Percentiles rank a stretch among this genome's conserved stretches.
phyloP scores from a whole-genome alignment of 2,329 filamentous ascomycete species.

The Bimuria novae-zelandiae region DNA sequence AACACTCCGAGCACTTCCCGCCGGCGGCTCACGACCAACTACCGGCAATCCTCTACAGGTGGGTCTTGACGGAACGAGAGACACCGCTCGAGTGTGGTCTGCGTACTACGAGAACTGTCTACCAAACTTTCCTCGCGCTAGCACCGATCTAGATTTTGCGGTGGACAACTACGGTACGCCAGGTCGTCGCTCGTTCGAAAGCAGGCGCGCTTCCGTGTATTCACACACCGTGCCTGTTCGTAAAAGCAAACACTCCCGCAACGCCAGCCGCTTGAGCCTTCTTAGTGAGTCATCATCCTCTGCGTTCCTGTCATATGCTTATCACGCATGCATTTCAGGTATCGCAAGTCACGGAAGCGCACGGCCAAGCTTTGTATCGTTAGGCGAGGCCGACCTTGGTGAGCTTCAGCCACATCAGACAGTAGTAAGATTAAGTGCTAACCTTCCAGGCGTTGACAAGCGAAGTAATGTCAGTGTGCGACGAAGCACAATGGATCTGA shows the following conservation, averaged over 20 bases:
- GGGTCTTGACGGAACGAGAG: conserved; percentile 9
- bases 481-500: conserved; percentile 49
- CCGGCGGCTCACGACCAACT: conserved; percentile 11
- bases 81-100: conserved; percentile 40
- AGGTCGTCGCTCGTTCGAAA: conserved; percentile 26
- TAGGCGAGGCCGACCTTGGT: conserved; percentile 19
- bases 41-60: conserved; percentile 7
- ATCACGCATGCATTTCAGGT: background rate
- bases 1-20: conserved; percentile 32
- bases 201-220: conserved; percentile 17
- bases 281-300: conserved; percentile 13
- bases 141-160: conserved; percentile 19
- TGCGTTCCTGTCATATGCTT: background rate
- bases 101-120: conserved; percentile 44
- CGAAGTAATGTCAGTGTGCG: conserved; percentile 42
- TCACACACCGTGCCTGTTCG: conserved; percentile 21
- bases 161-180: conserved; percentile 22
- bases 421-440: background rate
- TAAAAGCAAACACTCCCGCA: conserved; percentile 23
- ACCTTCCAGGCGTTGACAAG: conserved; percentile 15
- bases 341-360: conserved; percentile 21
- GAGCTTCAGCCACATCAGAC: background rate
- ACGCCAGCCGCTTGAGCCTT: conserved; percentile 28
- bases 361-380: conserved; percentile 19
- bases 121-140: conserved; percentile 31